phyloP scores from a whole-genome alignment of 768 basidiomycete genomes.

The Collybiopsis luxurians region DNA sequence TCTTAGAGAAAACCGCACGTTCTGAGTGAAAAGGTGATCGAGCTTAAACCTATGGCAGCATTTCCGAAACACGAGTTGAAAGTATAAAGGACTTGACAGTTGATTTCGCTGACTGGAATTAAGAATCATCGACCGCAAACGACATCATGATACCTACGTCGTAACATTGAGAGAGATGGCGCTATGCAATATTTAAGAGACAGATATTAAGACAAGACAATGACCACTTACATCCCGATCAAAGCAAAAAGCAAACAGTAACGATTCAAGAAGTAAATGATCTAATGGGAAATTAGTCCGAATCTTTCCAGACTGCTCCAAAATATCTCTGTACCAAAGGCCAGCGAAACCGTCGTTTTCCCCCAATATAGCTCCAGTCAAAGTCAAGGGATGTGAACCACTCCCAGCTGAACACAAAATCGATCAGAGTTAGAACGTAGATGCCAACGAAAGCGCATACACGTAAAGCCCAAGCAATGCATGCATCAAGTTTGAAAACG shows the following conservation, averaged over 20 bases:
- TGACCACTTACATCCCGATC: conserved; percentile 59
- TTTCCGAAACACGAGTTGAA: conserved; percentile 65
- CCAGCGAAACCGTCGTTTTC: conserved; percentile 61
- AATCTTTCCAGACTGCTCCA: not conserved
- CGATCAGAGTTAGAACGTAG: not conserved
- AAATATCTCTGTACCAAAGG: conserved; percentile 48
- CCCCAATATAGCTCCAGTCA: conserved; percentile 59
- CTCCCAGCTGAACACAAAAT: conserved; percentile 53
- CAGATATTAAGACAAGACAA: not conserved
- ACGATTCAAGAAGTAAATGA: conserved; percentile 70
- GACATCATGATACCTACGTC: conserved; percentile 37
- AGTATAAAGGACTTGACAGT: conserved; percentile 70
- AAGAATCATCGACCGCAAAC: not conserved
- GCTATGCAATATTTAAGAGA: conserved; percentile 27
- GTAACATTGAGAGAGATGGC: conserved; percentile 59
- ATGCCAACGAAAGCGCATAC: conserved; percentile 39
- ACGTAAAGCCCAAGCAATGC: conserved; percentile 59
- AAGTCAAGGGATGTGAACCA: conserved; percentile 61
- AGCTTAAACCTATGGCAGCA: conserved; percentile 65
- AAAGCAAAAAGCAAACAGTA: conserved; percentile 64
- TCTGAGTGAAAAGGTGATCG: conserved; percentile 67
- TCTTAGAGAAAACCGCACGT: conserved; percentile 45
- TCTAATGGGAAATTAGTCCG: conserved; percentile 30
- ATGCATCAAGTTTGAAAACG: conserved; percentile 59
- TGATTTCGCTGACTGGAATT: conserved; percentile 39